phyloP scores from a whole-genome alignment of 2,329 filamentous ascomycete genomes.

The Bipolaris cookei region DNA sequence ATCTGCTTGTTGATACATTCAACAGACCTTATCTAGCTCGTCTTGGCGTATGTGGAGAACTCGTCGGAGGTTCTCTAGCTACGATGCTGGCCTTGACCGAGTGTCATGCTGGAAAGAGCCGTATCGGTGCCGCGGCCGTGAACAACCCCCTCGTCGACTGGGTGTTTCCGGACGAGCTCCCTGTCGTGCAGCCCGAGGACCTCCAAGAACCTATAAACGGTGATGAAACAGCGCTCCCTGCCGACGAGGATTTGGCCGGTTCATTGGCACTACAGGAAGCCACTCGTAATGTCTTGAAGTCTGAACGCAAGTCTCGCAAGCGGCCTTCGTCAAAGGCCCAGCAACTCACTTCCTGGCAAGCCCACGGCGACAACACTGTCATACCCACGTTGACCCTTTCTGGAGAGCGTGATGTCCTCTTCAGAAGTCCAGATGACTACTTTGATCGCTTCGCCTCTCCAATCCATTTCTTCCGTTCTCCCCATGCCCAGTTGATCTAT shows the following conservation, averaged over 20 bases:
- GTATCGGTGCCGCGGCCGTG: constrained; percentile 55
- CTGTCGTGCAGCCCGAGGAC: constrained; percentile 24
- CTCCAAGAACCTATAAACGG: constrained; percentile 38
- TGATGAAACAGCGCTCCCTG: constrained; percentile 42
- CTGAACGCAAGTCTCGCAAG: constrained; percentile 13
- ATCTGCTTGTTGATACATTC: constrained; percentile 40
- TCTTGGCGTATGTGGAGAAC: constrained; percentile 56
- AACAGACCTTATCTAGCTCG: constrained; percentile 35
- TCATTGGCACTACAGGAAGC: constrained; percentile 17
- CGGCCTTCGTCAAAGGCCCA: constrained; percentile 30
- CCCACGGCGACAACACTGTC: constrained; percentile 29
- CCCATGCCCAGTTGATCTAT: constrained; percentile 39
- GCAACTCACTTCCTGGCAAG: constrained; percentile 37
- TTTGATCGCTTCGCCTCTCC: constrained; percentile 60
- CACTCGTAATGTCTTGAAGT: constrained; percentile 9
- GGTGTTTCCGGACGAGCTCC: constrained; percentile 51
- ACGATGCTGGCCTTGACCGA: constrained; percentile 59
- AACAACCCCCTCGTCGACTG: constrained; percentile 58
- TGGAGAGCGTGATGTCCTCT: constrained; percentile 48
- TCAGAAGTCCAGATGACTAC: constrained; percentile 52
- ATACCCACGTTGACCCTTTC: constrained; percentile 42
- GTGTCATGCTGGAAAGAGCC: constrained; percentile 49
- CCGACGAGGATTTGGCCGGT: constrained; percentile 36
- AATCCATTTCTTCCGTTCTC: constrained; percentile 58
- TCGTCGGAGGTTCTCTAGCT: constrained; percentile 57